Base-by-base conservation (phyloP, 2,329 filamentous ascomycete genomes). In the Beauveria asiatica region DNA sequence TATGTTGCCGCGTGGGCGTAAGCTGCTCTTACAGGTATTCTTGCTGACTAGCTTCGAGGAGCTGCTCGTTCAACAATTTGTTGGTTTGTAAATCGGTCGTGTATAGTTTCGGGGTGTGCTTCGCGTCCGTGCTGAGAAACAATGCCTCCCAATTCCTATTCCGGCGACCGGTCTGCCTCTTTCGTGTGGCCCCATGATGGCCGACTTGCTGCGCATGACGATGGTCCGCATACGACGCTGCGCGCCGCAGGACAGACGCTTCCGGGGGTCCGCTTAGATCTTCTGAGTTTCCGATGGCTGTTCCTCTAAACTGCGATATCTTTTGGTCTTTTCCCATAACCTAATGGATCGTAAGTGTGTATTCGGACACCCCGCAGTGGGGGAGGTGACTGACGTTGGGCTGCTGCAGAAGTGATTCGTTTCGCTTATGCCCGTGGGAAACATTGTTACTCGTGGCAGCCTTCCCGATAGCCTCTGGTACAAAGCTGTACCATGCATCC, bases 401-500 rank as follows among this genome's bases (percentile, higher is more conserved):
- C 65, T 84, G 84, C 67, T 86, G 83, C 58, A 92, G 78, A 56
- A 92, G 79, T 45, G 88, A 90, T 70, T 87, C 82, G 68, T 82
- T 84, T 62, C 89, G 83, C 64, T 81, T 82, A 69, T 89, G 88
- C 55, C 80, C 80, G 49, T 78, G 66, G 52, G 74, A 68, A 60
- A 78, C 75, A 37, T 68, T 68, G 45, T 78, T 75, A 25, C 76
- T 73, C 48, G 76, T 67, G n/a, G 75, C 74, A 62, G 76, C 76
- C 66, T 79, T 81, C 64, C 80, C 75, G 61, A 80, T 75, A 58
- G 82, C 74, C 59, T 87, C 83, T 27, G 88, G 83, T 64, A 89
- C 83, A 69, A 90, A 87, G 70, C 82, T 90, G 75, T 92, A 91
- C 89, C 89, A 93, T 33, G 88, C 85, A 73, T 93, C 89, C 74